These are phyloP conservation scores for Pseudozyma flocculosa DNA, from an alignment of 1,284 basidiomycete genomes.

Conservation along the genomic window DNA sequence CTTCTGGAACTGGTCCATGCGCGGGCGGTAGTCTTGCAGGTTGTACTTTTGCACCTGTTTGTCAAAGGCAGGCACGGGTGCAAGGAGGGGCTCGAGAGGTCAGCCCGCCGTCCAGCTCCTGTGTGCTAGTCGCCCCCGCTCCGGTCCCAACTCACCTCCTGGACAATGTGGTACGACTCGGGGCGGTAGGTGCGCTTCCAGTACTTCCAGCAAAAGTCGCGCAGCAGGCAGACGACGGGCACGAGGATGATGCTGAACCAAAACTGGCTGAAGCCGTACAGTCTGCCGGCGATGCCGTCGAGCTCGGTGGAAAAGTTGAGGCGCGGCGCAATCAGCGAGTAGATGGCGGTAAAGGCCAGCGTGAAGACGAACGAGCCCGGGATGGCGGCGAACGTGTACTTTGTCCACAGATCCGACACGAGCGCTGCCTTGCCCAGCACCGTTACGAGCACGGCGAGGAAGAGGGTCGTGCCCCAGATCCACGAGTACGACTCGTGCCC, in stretches of 20 bases:
- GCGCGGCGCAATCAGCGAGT: slow-evolving; percentile 79
- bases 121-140: no score
- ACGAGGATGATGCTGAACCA: slow-evolving; percentile 88
- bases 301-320: slow-evolving; percentile 83
- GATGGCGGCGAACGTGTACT: slow-evolving; percentile 82
- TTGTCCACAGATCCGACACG: slow-evolving; percentile 98
- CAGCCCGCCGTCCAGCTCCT: no score
- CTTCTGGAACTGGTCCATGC: slow-evolving; percentile 80
- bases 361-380: slow-evolving; percentile 95
- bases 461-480: slow-evolving; percentile 97
- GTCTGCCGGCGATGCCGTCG: slow-evolving; percentile 72
- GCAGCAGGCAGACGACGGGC: slow-evolving; percentile 80
- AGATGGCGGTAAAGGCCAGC: slow-evolving; percentile 87
- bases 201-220: slow-evolving; percentile 65
- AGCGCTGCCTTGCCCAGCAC: slow-evolving; percentile 96
- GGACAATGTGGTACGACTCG: slow-evolving; percentile 90
- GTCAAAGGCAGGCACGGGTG: no score
- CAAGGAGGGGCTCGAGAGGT: no score
- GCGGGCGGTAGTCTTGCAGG: slow-evolving; percentile 91
- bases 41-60: slow-evolving; percentile 76
- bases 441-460: slow-evolving; percentile 86
- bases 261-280: slow-evolving; percentile 84
- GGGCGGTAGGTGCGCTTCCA: slow-evolving; percentile 77
- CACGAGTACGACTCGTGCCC: slow-evolving; percentile 88
- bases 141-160: slow-evolving; percentile 67